A percentile compares a stretch with the other conserved stretches of the same genome.
These are phyloP conservation scores for Scheffersomyces lignosus DNA, from an alignment of 805 yeast genomes.

Conservation along the genomic window DNA sequence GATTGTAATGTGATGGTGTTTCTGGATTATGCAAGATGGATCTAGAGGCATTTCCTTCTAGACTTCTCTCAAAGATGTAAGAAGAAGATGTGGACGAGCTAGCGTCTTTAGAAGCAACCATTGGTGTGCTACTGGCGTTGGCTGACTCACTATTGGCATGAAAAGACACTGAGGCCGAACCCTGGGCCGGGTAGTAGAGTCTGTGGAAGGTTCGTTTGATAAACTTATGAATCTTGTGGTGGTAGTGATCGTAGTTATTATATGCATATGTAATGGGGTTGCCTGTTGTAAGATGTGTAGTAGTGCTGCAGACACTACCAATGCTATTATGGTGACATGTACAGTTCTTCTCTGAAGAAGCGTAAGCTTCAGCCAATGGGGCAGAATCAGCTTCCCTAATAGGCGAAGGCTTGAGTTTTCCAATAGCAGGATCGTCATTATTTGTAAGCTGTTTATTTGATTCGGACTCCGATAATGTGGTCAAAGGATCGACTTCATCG, in stretches of 20 bases:
- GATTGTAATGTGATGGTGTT: conserved; percentile 24
- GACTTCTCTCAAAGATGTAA: conserved; percentile 11
- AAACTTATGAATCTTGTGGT: conserved; percentile 8
- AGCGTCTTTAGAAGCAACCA: background rate
- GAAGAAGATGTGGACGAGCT: conserved; percentile 1
- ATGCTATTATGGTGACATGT: background rate
- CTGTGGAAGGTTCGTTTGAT: conserved; percentile 10
- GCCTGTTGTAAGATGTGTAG: background rate
- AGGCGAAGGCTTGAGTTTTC: no score
- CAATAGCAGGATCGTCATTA: no score
- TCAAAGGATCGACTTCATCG: no score
- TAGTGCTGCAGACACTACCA: background rate
- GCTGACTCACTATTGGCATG: conserved; percentile 1
- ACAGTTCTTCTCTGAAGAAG: no score
- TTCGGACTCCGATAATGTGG: no score
- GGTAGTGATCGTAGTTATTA: conserved; percentile 1
- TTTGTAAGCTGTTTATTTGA: no score
- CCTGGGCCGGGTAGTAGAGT: conserved; percentile 2
- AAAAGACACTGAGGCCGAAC: no score
- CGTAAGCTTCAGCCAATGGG: no score
- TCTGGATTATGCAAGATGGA: conserved; percentile 11
- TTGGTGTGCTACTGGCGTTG: background rate
- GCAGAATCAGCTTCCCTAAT: no score
- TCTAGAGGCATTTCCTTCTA: conserved; percentile 7
- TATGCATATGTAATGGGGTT: conserved; percentile 5